Base-by-base conservation (phyloP, 306 rosid species). In the Trifolium subterraneum region DNA sequence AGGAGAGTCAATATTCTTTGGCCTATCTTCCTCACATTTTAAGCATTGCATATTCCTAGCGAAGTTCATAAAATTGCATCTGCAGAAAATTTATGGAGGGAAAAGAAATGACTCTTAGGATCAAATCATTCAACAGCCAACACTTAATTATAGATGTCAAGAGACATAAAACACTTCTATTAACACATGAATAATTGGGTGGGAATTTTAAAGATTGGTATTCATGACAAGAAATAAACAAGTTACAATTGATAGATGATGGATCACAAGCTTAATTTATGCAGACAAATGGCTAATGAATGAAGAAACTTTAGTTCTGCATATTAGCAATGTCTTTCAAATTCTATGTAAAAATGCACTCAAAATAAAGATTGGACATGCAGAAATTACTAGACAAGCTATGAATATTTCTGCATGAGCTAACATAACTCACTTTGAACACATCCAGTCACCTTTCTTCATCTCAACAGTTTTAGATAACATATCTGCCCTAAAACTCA, bases 391-490 rank as follows among this genome's bases (percentile, higher is more conserved):
- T 15, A 51, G 38, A 73, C 64, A 75, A 29, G 44, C 54, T 19
- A 61, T 16, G 65, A 74, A 70, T 67, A 58, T 38, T 41, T 47
- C 54, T 45, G 27, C 23, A 79, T 42, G 42, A 67, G 60, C 25
- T 47, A 16, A 45, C 64, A 62, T 23, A 64, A 87, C 97, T 88
- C 79, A 94, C 99, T 88, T 92, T 42, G 86, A 77, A 85, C 99
- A 94, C 75, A 78, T 83, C 99, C 99, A 94, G 82, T 90, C 97
- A 67, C 95, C 92, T 73, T 74, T 81, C 93, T 75, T 90, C 92
- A 87, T 86, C 83, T 87, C 93, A 69, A 77, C 85, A 75, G 80
- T 75, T 50, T 77, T 77, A 16, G 86, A 71, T 47, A 14, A 56
- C 25, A 35, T 76, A 68, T 58, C 80, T 33, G 79, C 81, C 27